Conservation (phyloP, 2,329 filamentous ascomycete species). For the Fusarium staphyleae region DNA sequence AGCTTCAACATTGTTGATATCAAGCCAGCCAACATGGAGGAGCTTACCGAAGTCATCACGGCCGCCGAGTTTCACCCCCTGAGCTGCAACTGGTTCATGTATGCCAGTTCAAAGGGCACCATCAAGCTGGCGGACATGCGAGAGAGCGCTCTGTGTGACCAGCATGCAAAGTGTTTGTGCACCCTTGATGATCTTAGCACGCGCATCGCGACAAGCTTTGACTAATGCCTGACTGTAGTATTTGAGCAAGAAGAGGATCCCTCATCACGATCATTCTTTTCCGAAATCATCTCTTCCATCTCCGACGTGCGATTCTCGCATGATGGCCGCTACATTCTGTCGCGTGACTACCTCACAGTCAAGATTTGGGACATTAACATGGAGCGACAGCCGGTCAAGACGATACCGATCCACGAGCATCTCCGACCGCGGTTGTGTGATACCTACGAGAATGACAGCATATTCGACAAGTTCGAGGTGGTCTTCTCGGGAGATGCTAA, state of each 20-base stretch:
- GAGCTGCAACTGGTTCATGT: constrained; percentile 99
- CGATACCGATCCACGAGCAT: constrained; percentile 98
- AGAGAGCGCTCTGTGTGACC: constrained; percentile 93
- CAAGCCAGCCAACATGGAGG: constrained; percentile 99
- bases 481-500: constrained; percentile 98
- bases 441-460: constrained; percentile 99
- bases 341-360: constrained; percentile 95
- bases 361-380: constrained; percentile 99
- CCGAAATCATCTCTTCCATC: constrained; percentile 99
- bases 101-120: constrained; percentile 97
- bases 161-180: constrained; percentile 85
- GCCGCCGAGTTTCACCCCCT: constrained; percentile 96
- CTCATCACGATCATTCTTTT: constrained; percentile 97
- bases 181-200: background rate
- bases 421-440: constrained; percentile 92
- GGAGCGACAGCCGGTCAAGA: constrained; percentile 97
- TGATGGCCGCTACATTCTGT: constrained; percentile 96
- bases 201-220: background rate
- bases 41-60: constrained; percentile 97
- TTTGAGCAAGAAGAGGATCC: constrained; percentile 99
- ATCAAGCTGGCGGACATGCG: constrained; percentile 99
- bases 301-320: constrained; percentile 98
- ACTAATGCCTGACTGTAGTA: constrained; percentile 62
- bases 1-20: constrained; percentile 99
- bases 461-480: constrained; percentile 99